phyloP scores from a whole-genome alignment of 768 basidiomycete genomes.

The Auricularia heimuer region DNA sequence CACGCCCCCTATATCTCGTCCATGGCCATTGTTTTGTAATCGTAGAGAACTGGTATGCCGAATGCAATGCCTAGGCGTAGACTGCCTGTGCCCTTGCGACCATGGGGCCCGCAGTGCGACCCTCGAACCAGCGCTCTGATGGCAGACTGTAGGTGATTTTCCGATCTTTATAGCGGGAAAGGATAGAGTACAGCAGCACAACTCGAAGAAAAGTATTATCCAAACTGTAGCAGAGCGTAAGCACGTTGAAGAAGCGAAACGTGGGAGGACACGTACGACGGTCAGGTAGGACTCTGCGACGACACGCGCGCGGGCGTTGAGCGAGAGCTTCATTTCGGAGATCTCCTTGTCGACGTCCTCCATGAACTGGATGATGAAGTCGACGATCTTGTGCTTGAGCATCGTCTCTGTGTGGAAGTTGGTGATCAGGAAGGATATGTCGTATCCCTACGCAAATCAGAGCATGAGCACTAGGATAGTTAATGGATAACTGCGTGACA shows the following conservation, averaged over 20 bases:
- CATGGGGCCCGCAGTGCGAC: too few species aligned
- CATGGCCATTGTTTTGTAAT: too few species aligned
- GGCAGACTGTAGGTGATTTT: constrained; percentile 16
- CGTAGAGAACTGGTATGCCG: too few species aligned
- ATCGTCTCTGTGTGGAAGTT: constrained; percentile 96
- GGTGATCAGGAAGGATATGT: constrained; percentile 96
- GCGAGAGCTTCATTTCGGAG: constrained; percentile 95
- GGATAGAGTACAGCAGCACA: too few species aligned
- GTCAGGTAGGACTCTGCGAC: constrained; percentile 94
- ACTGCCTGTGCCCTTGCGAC: too few species aligned
- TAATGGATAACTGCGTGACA: too few species aligned
- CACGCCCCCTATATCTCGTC: too few species aligned
- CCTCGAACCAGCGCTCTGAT: constrained; percentile 13
- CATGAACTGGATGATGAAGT: constrained; percentile 99
- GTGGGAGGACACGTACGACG: constrained; percentile 46
- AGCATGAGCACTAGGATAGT: too few species aligned
- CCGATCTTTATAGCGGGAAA: constrained; percentile 4
- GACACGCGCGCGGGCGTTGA: constrained; percentile 92
- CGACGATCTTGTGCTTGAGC: constrained; percentile 99
- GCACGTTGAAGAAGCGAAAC: too few species aligned
- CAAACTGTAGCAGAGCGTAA: too few species aligned
- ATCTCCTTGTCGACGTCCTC: constrained; percentile 99
- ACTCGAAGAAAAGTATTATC: too few species aligned
- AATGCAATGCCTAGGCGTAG: too few species aligned
- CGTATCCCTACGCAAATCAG: constrained; percentile 64